Evolutionary conservation across 1,284 basidiomycete genomes (phyloP), one percentile per base, ranked within the genome.

Genomic region (Cerrena zonata): DNA sequence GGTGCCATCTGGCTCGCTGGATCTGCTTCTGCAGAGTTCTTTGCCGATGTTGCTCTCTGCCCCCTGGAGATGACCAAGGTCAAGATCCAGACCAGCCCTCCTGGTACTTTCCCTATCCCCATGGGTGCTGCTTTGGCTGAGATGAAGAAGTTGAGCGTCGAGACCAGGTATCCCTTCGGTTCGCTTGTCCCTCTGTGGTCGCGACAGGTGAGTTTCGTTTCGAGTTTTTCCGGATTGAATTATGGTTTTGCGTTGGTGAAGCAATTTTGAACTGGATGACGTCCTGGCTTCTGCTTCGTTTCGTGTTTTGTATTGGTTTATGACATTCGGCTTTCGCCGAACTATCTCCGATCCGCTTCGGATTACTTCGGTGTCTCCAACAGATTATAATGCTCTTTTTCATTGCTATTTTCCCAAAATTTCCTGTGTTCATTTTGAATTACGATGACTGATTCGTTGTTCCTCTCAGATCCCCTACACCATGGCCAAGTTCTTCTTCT

Each of bases 1-100:
- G 88, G 90, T 60, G 80, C 80, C 53, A 93, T 99, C 74, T 98
- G 95, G 88, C 84, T 96, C 57, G 91, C 84, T 43, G 91, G 89
- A 63, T 95, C 95, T 27, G 90, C 89, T 52, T 91, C 91, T 45
- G 93, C 94, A 49, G 94, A 96, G 68, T 84, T 94, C 73, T 94
- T 98, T 69, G 95, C 95, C 59, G 92, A 96, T 63, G 85, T 95
- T 59, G 86, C 86, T 30, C 81, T 89, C 49, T 89, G 86, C 71
- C 87, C 86, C 50, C 69, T 89, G 36, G 87, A 89, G 67, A 89
- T 89, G 87, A 84, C 83, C 67, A 89, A 89, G 70, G 86, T 89
- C 76, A 88, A 86, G 73, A 87, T 90, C 58, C 87, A 90, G 71
- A 90, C 87, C 26, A 84, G 80, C 58, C 71, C 78, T 44, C 71